phyloP scores from a whole-genome alignment of 2,329 filamentous ascomycete genomes.

The Aureobasidium sp. region DNA sequence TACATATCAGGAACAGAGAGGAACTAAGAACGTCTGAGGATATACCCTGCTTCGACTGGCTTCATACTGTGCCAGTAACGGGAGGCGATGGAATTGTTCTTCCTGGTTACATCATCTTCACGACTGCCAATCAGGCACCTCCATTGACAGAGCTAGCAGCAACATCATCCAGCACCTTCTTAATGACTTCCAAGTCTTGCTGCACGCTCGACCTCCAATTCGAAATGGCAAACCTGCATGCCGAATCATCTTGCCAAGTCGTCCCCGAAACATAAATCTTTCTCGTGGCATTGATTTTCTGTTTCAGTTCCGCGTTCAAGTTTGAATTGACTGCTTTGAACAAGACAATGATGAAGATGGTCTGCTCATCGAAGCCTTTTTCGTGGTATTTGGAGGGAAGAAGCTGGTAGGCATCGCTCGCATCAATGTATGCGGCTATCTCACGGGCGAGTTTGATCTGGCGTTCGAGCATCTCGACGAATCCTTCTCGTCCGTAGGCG shows the following conservation, averaged over 20 bases:
- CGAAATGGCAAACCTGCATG: slow-evolving; percentile 72
- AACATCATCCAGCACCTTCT: slow-evolving; percentile 48
- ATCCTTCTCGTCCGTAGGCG: slow-evolving; percentile 64
- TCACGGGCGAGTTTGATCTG: slow-evolving; percentile 66
- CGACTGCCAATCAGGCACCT: too few species aligned
- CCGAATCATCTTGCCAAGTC: slow-evolving; percentile 64
- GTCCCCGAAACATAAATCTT: slow-evolving; percentile 81
- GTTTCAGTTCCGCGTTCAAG: slow-evolving; percentile 61
- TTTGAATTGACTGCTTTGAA: slow-evolving; percentile 63
- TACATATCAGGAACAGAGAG: not conserved
- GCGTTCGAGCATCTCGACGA: slow-evolving; percentile 60
- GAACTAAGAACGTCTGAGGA: not conserved
- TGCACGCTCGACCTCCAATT: slow-evolving; percentile 73
- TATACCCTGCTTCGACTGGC: not conserved
- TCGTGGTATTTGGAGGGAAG: slow-evolving; percentile 43
- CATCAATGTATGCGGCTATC: slow-evolving; percentile 57
- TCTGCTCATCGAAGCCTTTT: slow-evolving; percentile 33
- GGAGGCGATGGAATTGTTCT: not conserved
- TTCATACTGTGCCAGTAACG: too few species aligned
- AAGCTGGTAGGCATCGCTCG: slow-evolving; percentile 57
- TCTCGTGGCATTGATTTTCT: slow-evolving; percentile 64
- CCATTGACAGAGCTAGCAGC: not conserved
- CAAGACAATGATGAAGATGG: slow-evolving; percentile 64
- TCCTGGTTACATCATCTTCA: not conserved
- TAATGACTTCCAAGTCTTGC: slow-evolving; percentile 60